Base-by-base conservation (phyloP, 2,329 filamentous ascomycete genomes). In the Sclerotinia glacialis region DNA sequence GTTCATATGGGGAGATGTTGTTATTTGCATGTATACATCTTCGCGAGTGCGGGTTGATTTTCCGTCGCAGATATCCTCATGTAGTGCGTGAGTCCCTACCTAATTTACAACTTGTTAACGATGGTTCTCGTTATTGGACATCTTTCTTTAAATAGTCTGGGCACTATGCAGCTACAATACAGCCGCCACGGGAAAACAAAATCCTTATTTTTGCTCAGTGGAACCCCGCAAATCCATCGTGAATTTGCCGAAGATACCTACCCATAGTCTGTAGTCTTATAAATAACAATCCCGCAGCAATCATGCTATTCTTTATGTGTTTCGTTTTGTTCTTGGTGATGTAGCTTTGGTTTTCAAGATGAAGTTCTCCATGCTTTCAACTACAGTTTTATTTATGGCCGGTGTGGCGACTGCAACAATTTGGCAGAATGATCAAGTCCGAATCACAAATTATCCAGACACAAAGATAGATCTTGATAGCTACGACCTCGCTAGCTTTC, bases 401-500 rank as follows among this genome's bases (percentile, higher is more conserved):
- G 54, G 50, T 55, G 26, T 68, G 8, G 65, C 62, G 47, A 67
- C 67, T 55, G 67, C 72, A n/a, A 73, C 71, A 16, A 75, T 75
- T n/a, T 65, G 69, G 21, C 71, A 74, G 58, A 75, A 74, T 67
- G 71, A 69, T 23, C 80, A 81, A 70, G 75, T 78, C 12, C 77
- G 78, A 31, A 72, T 73, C 34, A 80, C 78, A 0, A 69, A 80
- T 69, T 82, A 79, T 60, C 76, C 77, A 1, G 73, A 80, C 67
- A 82, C 80, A 12, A 73, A 74, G 40, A 74, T 81, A 59, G 73
- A 80, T 54, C 67, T 71, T 2, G 71, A 74, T 12, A 68, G 69
- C 21, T 77, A 77, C 56, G 78, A 79, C 44, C 83, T 81, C 78
- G 79, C 74, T 40, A 83, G 78, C 1, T 88, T 85, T 69, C 76